Percentiles rank a stretch among this genome's conserved stretches.
These are phyloP conservation scores for Cadophora sp. DNA, from an alignment of 2,329 filamentous ascomycete genomes.

Conservation along the genomic window DNA sequence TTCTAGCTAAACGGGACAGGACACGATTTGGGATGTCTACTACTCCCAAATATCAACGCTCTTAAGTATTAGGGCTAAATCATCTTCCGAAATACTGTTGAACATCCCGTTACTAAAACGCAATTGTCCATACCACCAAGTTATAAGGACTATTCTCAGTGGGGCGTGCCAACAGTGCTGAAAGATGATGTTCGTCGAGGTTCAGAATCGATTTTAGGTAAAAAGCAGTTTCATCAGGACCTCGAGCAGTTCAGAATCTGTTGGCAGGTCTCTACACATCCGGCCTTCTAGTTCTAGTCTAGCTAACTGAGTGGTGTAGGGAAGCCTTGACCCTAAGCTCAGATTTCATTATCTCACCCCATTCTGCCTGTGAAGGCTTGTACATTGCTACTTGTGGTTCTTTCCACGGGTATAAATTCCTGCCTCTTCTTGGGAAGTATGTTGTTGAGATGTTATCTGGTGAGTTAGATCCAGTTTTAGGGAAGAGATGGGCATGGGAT, in stretches of 20 bases:
- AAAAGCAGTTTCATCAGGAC: background rate
- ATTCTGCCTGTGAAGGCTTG: constrained; percentile 59
- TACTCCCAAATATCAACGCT: background rate
- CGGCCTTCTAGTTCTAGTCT: too few species aligned
- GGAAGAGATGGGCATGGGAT: background rate
- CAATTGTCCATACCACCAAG: background rate
- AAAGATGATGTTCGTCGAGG: background rate
- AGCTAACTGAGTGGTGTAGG: background rate
- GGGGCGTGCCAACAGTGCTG: background rate
- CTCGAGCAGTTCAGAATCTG: constrained; percentile 49
- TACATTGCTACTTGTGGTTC: constrained; percentile 68
- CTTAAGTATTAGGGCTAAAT: background rate
- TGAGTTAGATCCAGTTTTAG: background rate
- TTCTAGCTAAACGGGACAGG: background rate
- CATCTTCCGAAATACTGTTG: background rate
- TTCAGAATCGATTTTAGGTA: background rate
- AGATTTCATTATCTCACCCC: constrained; percentile 64
- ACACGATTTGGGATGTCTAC: background rate
- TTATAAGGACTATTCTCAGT: background rate
- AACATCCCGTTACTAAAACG: background rate
- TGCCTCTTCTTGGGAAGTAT: constrained; percentile 48
- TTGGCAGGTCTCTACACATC: too few species aligned
- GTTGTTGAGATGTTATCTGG: background rate
- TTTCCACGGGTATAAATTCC: constrained; percentile 70
- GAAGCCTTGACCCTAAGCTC: constrained; percentile 67